These are phyloP conservation scores for Sporothrix mexicana DNA, from an alignment of 2,329 filamentous ascomycete genomes.

Conservation along the genomic window DNA sequence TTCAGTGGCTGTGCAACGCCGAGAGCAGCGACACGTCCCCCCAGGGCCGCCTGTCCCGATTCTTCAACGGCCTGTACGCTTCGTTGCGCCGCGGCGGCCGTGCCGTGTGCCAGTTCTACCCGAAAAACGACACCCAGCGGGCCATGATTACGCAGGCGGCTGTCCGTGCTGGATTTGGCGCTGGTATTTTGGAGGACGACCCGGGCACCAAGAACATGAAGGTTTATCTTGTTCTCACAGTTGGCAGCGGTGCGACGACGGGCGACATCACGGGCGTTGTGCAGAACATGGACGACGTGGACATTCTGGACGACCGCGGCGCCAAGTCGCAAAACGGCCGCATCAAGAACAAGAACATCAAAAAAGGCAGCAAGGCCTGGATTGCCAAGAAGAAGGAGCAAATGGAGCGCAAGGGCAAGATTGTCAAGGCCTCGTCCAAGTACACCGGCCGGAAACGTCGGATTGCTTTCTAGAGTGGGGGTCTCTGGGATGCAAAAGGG, in stretches of 20 bases:
- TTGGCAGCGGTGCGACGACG: conserved; percentile 66
- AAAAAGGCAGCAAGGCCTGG: conserved; percentile 86
- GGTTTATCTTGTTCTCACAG: conserved; percentile 92
- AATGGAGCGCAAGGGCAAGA: conserved; percentile 92
- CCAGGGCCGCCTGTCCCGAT: conserved; percentile 76
- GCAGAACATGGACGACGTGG: conserved; percentile 84
- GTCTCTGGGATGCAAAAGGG: not conserved
- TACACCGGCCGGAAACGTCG: conserved; percentile 91
- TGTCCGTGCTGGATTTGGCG: conserved; percentile 92
- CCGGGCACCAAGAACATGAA: conserved; percentile 96
- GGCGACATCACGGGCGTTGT: conserved; percentile 93
- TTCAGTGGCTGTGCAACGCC: conserved; percentile 99
- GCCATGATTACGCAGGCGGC: conserved; percentile 91
- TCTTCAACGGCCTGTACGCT: conserved; percentile 92
- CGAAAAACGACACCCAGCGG: conserved; percentile 90
- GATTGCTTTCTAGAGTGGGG: conserved; percentile 66
- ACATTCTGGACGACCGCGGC: conserved; percentile 73
- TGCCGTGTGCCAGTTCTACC: conserved; percentile 97
- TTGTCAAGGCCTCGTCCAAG: conserved; percentile 90
- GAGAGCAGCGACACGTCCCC: conserved; percentile 85
- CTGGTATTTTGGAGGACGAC: conserved; percentile 93
- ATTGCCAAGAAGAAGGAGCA: conserved; percentile 88
- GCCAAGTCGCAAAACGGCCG: conserved; percentile 55
- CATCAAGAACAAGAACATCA: conserved; percentile 56
- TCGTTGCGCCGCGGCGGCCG: conserved; percentile 81